Evolutionary conservation across 768 basidiomycete species (phyloP).

Genomic region (Baorangia bicolor): DNA sequence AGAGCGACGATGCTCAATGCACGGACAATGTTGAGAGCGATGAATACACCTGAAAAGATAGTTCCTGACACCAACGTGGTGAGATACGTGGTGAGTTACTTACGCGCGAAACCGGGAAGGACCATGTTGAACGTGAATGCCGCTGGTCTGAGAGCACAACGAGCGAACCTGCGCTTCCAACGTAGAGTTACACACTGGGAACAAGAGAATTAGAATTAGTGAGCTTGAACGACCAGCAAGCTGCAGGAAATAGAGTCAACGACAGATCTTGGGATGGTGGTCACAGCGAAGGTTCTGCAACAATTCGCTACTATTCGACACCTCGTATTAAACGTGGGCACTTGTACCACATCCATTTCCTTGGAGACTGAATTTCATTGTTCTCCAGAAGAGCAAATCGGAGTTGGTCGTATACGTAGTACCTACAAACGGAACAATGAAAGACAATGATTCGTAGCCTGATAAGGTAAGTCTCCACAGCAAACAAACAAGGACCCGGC

Average conservation of each 20-base stretch:
- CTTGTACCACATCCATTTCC: conserved; percentile 11
- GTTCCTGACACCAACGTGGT: neutral
- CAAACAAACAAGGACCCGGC: conserved; percentile 8
- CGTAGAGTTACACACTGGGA: conserved; percentile 4
- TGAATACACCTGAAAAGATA: conserved; percentile 47
- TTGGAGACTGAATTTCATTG: conserved; percentile 30
- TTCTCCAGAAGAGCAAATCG: conserved; percentile 14
- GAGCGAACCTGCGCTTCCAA: conserved; percentile 25
- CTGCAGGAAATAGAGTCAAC: conserved; percentile 1
- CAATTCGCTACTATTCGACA: neutral
- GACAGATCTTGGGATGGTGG: neutral
- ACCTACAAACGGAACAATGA: conserved; percentile 22
- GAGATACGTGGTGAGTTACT: neutral
- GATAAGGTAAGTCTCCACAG: conserved; percentile 17
- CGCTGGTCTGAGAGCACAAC: neutral
- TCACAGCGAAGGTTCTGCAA: neutral
- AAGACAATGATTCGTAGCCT: conserved; percentile 13
- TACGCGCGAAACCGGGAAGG: conserved; percentile 31
- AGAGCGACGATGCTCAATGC: conserved; percentile 74
- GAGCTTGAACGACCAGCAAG: conserved; percentile 30
- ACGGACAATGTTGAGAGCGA: conserved; percentile 77
- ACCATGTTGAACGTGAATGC: conserved; percentile 14
- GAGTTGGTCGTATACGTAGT: conserved; percentile 3
- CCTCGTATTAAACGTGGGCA: neutral
- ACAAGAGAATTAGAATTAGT: neutral